Evolutionary conservation across 1,284 basidiomycete species (phyloP).

Genomic region (Sphagnurus paluster): DNA sequence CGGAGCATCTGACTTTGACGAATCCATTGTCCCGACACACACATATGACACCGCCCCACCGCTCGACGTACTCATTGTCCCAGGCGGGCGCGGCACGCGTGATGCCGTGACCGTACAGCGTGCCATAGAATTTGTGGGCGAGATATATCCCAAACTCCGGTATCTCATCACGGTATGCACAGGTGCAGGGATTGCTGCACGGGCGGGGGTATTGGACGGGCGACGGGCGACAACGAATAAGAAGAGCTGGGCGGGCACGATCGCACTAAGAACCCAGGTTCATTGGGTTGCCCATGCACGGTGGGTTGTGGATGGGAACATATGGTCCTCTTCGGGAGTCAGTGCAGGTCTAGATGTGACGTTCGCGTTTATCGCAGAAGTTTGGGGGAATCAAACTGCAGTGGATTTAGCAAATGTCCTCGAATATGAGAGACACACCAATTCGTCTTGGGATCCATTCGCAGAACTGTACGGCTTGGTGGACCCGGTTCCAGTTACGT

Average conservation of each 20-base stretch:
- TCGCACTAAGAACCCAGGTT: conserved; percentile 26
- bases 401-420: conserved; percentile 28
- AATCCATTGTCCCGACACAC: conserved; percentile 35
- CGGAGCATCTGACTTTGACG: conserved; percentile 19
- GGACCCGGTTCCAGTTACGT: neutral
- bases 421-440: conserved; percentile 37
- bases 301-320: conserved; percentile 42
- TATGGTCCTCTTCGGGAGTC: conserved; percentile 42
- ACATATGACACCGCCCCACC: conserved; percentile 35
- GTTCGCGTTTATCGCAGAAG: conserved; percentile 35
- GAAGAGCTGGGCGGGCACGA: conserved; percentile 25
- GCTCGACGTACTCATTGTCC: conserved; percentile 44
- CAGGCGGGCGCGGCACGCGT: conserved; percentile 38
- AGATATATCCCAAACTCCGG: conserved; percentile 33
- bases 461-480: conserved; percentile 17
- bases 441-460: conserved; percentile 38
- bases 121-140: conserved; percentile 33
- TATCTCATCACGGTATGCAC: conserved; percentile 48
- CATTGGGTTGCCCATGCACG: conserved; percentile 39
- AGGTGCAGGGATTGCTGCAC: conserved; percentile 39
- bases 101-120: neutral
- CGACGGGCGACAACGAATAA: conserved; percentile 45
- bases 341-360: conserved; percentile 38
- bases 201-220: conserved; percentile 40
- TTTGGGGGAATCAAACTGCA: conserved; percentile 33